Evolutionary conservation across 768 basidiomycete species (phyloP), one percentile per base, ranked within the genome.

Genomic region (Naganishia onofrii): DNA sequence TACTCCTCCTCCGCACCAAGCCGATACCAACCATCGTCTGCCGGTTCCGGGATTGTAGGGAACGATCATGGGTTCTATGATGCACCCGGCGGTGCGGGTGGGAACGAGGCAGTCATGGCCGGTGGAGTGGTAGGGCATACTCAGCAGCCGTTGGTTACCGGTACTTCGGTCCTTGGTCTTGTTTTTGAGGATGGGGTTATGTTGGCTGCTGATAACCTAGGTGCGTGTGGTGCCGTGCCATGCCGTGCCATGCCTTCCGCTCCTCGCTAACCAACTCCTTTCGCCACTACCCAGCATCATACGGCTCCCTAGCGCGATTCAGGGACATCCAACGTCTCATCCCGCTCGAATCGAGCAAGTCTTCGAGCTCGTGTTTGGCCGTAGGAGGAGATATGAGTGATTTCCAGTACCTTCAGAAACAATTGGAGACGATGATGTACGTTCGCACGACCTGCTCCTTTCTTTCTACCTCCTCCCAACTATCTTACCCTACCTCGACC

Each of bases 371-470:
- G 29, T 69, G 68, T 34, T 84, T 99, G 75, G 96, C 92, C 26
- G 95, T 91, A 2, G 88, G 92, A 19, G 96, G 96, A 31, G 96
- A 99, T 84, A 91, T 99, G 89, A 90, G 90, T 76, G 96, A 99
- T 83, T 98, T 93, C 82, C 96, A 99, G 81, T 89, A 91, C 81
- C 85, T 98, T 74, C 91, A 96, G 78, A 84, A 83, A 57, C 76
- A 89, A 55, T 87, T 99, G 56, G 90, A 96, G 72, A 85, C 87
- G 28, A 83, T 94, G 55, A 85, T 89, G 83, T 83, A 55, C 58
- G 83, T 77, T 17, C 21, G 17, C 2, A 3, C 13, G 28, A 7
- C 4, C 23, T 7, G 28, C 13, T 36, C 15, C 13, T 42, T 17
- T 15, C 42, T 15, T 8, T 17, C 13, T 8, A 8, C 42, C 48